These are phyloP conservation scores for Fusarium camptoceras DNA, from an alignment of 2,329 filamentous ascomycete species.

Conservation along the genomic window DNA sequence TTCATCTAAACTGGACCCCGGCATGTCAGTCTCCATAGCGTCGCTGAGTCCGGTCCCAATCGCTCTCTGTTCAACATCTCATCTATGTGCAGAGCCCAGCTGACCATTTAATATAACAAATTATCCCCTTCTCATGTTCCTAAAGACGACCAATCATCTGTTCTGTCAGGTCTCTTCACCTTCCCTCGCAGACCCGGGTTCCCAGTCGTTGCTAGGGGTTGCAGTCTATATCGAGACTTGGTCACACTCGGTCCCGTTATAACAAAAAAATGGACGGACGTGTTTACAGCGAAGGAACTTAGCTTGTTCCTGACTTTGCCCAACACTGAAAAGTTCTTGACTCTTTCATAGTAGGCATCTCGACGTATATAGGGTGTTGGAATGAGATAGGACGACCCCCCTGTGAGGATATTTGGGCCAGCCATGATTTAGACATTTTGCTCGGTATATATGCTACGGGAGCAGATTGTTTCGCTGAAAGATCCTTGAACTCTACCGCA, in stretches of 20 bases:
- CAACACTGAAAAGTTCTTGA: neutral
- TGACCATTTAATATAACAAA: neutral
- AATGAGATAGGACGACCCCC: neutral
- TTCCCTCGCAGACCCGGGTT: neutral
- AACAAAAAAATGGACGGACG: neutral
- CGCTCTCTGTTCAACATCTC: neutral
- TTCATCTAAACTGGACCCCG: neutral
- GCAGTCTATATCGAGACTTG: neutral
- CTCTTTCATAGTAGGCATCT: neutral
- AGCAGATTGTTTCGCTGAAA: neutral
- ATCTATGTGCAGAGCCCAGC: rapidly evolving
- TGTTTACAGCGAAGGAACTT: neutral
- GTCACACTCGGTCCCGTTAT: neutral
- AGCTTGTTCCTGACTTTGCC: neutral
- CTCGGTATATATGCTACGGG: neutral
- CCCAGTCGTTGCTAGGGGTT: neutral
- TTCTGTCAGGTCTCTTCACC: no score
- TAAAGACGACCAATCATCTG: neutral
- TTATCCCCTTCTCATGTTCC: neutral
- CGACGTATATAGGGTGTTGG: neutral
- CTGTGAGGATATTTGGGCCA: neutral
- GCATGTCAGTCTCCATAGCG: neutral
- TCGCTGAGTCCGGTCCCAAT: neutral
- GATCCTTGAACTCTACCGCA: neutral
- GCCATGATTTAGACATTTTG: neutral